phyloP scores from a whole-genome alignment of 192 early-diverging fungal genomes.

The Podila clonocystis region DNA sequence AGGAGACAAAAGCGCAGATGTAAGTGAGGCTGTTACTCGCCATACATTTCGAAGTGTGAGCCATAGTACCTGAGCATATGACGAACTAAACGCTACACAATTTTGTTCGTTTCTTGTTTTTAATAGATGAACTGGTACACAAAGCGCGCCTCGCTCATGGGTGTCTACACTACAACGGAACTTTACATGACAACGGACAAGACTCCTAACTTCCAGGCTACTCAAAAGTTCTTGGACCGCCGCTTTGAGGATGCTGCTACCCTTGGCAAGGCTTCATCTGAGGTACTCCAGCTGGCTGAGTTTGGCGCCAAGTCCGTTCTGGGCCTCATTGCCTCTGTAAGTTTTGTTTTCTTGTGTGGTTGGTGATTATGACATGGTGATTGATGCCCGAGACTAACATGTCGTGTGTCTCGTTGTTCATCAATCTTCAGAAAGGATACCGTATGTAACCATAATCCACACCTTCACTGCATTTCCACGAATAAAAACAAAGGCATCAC shows the following conservation, averaged over 20 bases:
- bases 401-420: too few relatives aligned
- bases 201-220: constrained; percentile 76
- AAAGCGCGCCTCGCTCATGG: constrained; percentile 82
- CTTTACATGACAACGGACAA: constrained; percentile 93
- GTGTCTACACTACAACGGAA: constrained; percentile 88
- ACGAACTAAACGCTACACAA: neutral
- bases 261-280: constrained; percentile 59
- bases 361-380: neutral
- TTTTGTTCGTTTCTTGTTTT: neutral
- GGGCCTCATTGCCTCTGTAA: constrained; percentile 60
- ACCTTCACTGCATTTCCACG: neutral
- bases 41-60: too few relatives aligned
- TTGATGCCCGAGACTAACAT: neutral
- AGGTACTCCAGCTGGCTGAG: constrained; percentile 48
- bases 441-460: neutral
- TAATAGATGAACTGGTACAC: constrained; percentile 89
- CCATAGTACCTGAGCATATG: too few relatives aligned
- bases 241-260: constrained; percentile 77
- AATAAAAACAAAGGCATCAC: neutral
- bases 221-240: constrained; percentile 82
- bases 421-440: constrained; percentile 23
- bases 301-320: constrained; percentile 58
- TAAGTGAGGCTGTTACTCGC: constrained; percentile 42
- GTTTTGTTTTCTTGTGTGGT: constrained; percentile 3
- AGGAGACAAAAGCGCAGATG: constrained; percentile 83